A percentile compares a stretch with the other conserved stretches of the same genome.
Conservation (phyloP, 2,329 filamentous ascomycete species). For the Alternaria sp. region DNA sequence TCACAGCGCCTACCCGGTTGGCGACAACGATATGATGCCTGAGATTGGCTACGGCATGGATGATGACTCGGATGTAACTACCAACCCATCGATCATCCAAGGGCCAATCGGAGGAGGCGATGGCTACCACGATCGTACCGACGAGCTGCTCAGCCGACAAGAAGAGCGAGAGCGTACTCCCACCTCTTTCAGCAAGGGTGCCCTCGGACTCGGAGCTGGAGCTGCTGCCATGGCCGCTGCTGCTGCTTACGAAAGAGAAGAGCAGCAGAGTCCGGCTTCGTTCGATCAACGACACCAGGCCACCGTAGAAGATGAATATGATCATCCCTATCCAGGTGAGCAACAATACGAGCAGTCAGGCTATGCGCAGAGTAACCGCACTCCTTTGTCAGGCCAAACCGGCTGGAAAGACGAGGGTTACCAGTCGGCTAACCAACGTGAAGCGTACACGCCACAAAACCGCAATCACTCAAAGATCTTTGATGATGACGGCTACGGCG, state of each 20-base stretch:
- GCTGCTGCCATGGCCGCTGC: conserved; percentile 62
- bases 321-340: conserved; percentile 41
- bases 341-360: conserved; percentile 41
- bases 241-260: conserved; percentile 52
- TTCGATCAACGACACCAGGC: conserved; percentile 44
- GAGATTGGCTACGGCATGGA: conserved; percentile 73
- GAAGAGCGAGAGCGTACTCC: conserved; percentile 44
- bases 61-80: conserved; percentile 70
- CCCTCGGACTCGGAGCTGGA: conserved; percentile 53
- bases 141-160: conserved; percentile 40
- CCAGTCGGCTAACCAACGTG: conserved; percentile 74
- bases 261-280: conserved; percentile 33
- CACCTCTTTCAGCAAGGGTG: conserved; percentile 39
- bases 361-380: conserved; percentile 40
- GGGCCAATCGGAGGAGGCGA: conserved; percentile 69
- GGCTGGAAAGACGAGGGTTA: conserved; percentile 81
- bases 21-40: conserved; percentile 70
- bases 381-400: conserved; percentile 58
- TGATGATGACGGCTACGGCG: conserved; percentile 63
- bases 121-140: conserved; percentile 51
- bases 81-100: conserved; percentile 83
- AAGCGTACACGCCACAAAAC: conserved; percentile 54
- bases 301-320: conserved; percentile 47
- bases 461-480: conserved; percentile 55
- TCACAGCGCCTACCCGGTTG: conserved; percentile 72